Evolutionary conservation across 2,329 filamentous ascomycete species (phyloP).

Genomic region (Alternaria sp.): DNA sequence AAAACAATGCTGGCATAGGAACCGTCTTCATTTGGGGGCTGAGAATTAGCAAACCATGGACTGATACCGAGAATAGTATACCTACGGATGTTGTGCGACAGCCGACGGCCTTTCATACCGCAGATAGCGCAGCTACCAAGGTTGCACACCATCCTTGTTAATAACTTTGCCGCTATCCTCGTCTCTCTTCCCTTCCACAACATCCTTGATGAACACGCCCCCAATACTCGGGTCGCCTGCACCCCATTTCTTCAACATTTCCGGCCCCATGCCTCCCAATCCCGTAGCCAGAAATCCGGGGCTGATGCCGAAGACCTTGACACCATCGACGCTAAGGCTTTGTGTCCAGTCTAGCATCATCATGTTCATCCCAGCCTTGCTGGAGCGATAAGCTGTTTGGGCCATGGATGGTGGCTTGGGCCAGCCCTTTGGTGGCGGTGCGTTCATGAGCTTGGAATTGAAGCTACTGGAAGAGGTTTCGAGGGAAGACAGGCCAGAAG

Average conservation of each 20-base stretch:
- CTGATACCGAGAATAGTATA: background rate
- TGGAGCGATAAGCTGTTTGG: slow-evolving; percentile 48
- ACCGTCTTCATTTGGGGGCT: background rate
- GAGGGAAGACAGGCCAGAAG: slow-evolving; percentile 52
- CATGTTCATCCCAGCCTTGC: slow-evolving; percentile 58
- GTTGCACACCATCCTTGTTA: slow-evolving; percentile 41
- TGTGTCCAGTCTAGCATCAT: slow-evolving; percentile 57
- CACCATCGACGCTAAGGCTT: slow-evolving; percentile 52
- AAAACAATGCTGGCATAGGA: background rate
- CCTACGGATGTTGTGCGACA: background rate
- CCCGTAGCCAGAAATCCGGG: slow-evolving; percentile 57
- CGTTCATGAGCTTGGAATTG: slow-evolving; percentile 29
- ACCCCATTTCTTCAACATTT: slow-evolving; percentile 46
- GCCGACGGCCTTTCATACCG: background rate
- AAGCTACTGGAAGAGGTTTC: slow-evolving; percentile 33
- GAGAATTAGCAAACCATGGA: background rate
- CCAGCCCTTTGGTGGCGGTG: slow-evolving; percentile 52
- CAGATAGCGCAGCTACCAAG: slow-evolving; percentile 39
- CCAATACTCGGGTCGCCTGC: slow-evolving; percentile 47
- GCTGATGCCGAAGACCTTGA: slow-evolving; percentile 56
- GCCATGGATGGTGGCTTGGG: slow-evolving; percentile 48
- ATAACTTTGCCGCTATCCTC: slow-evolving; percentile 48
- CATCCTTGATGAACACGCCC: slow-evolving; percentile 47
- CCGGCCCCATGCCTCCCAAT: slow-evolving; percentile 44
- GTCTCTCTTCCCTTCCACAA: slow-evolving; percentile 51